Base-by-base conservation (phyloP, 768 basidiomycete genomes). In the Hypholoma sublateritium region DNA sequence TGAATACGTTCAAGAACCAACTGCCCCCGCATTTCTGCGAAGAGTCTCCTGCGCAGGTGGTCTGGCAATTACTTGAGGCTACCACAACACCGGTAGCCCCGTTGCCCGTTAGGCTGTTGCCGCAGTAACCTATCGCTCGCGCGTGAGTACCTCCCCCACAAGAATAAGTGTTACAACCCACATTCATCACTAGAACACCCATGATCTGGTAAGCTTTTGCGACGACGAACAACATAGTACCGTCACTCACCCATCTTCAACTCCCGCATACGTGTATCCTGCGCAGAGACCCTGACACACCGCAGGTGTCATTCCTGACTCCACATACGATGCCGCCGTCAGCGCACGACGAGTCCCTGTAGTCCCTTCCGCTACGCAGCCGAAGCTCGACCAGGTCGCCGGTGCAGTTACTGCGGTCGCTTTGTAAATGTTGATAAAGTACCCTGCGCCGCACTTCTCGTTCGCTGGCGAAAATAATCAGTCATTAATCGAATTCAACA, bases 401-500 rank as follows among this genome's bases (percentile, higher is more conserved):
- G 58, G 50, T 21, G 61, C 45, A 7, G 60, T 25, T 16, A 64
- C 14, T 34, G 57, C 34, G 34, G 58, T 41, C 1, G 47, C 41
- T 24, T 65, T 60, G 43, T 66, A 70, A 4, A 70, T 24, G 28
- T 59, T 63, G 36, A 74, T 67, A 16, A 69, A 64, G 55, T 70
- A 67, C 4, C 62, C 59, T 7, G 55, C 69, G 12, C 74, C 73
- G 32, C 74, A 75, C 17, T 52, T 69, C 41, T 73, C 66, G 51
- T 46, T 58, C 4, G 59, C 74, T 73, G 52, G 21, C 42, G 32
- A 41, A 9, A 25, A 17, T n/a, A 32, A 12, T 24, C 53, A 59
- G 3, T 14, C 39, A 41, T 41, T 2, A 32, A 28, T 19, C 2
- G 36, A 14, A 17, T 35, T 9, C 4, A 34, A 3, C 2, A 14